Percentiles rank a stretch among this genome's conserved stretches.
Conservation (phyloP, 352 stramenopile species). For the Phytophthora podocarpi region DNA sequence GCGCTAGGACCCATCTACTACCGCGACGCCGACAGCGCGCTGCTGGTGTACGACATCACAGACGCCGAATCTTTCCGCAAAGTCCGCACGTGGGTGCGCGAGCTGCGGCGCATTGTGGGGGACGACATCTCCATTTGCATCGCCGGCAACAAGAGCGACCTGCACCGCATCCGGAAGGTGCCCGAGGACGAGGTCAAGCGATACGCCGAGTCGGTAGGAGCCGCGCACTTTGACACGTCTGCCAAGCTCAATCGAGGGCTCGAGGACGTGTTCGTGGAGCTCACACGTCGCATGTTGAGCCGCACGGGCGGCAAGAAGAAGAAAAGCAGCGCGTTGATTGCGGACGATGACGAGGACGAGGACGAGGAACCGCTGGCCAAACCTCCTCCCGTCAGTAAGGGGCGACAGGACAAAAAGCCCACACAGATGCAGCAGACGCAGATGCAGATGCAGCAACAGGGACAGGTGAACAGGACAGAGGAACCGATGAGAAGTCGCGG, state of each 20-base stretch:
- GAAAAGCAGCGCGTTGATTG: conserved; percentile 74
- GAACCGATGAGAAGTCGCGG: conserved; percentile 42
- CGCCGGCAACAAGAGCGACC: conserved; percentile 93
- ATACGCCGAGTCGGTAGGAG: conserved; percentile 89
- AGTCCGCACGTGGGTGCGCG: conserved; percentile 93
- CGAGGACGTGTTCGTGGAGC: conserved; percentile 91
- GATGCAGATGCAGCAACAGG: conserved; percentile 19
- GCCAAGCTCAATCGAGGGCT: conserved; percentile 93
- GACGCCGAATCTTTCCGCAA: conserved; percentile 92
- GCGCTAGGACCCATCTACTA: conserved; percentile 91
- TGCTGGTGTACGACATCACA: conserved; percentile 94
- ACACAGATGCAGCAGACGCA: conserved; percentile 7
- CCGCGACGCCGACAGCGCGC: conserved; percentile 84
- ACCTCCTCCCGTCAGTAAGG: conserved; percentile 31
- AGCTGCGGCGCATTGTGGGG: conserved; percentile 91
- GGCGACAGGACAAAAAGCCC: conserved; percentile 8
- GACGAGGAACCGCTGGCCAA: conserved; percentile 31
- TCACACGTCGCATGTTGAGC: conserved; percentile 85
- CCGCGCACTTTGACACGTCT: conserved; percentile 90
- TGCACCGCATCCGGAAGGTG: conserved; percentile 90
- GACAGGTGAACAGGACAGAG: conserved; percentile 34
- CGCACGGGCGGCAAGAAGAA: conserved; percentile 81
- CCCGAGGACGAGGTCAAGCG: conserved; percentile 79
- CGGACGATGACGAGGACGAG: conserved; percentile 66
- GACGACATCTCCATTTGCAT: conserved; percentile 93